Evolutionary conservation across 2,329 filamentous ascomycete genomes (phyloP), one percentile per base, ranked within the genome.

Genomic region (Sodiomyces alkalinus): DNA sequence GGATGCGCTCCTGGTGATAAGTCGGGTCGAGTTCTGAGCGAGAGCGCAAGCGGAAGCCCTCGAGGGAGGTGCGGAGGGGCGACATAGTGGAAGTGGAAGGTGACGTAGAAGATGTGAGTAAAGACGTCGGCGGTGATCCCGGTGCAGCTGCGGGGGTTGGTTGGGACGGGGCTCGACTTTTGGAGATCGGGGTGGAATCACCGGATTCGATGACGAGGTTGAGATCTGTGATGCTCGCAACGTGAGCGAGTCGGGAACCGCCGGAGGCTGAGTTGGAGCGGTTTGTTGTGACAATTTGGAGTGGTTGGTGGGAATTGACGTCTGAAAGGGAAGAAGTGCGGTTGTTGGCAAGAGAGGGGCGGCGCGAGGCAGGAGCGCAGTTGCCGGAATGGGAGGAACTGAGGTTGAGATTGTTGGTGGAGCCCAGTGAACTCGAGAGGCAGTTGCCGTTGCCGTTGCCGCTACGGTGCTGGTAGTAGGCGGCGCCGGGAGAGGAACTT

Each of bases 41-140:
- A 27, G 65, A 66, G 36, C 72, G 68, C 5, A 74, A 49, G 28
- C 71, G 69, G 38, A 74, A 74, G 15, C 60, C 60, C 29, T 77
- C 72, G 26, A 76, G 56, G 0, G 71, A 75, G 31, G 53, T 60
- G 29, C 71, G 68, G 5, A 76, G 47, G 2, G 68, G 66, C 3
- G 66, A 67, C 42, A 60, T 56, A 10, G 58, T 48, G 1, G 52
- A 53, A 34, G 39, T 35, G 5, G 52, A 44, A 20, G 54, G 55
- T 3, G 56, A 50, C 4, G 45, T 36, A 3, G 54, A 48, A 7
- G 39, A 38, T 9, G 20, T 23, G n/a, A 22, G 14, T 6, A n/a
- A n/a, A n/a, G n/a, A n/a, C n/a, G n/a, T n/a, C n/a, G n/a, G n/a
- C n/a, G n/a, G n/a, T n/a, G 4, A 41, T 38, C 20, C 28, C 29